phyloP scores from a whole-genome alignment of 176 grass and related monocot genomes.

The Paspalum vaginatum region DNA sequence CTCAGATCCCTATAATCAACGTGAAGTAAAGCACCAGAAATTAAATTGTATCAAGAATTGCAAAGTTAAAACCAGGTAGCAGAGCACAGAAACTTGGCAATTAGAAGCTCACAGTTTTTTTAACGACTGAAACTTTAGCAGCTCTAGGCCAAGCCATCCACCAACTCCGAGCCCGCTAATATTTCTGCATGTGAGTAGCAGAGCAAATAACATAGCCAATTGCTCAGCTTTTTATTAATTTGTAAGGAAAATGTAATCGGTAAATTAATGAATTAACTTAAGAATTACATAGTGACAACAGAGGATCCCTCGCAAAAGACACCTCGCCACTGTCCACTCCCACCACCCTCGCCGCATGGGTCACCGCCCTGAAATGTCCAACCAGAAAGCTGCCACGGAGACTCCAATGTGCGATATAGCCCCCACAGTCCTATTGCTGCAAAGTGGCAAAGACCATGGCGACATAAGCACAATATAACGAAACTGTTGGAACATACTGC shows the following conservation, averaged over 20 bases:
- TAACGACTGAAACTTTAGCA: slow-evolving; percentile 71
- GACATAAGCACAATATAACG: slow-evolving; percentile 5
- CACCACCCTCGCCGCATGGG: slow-evolving; percentile 43
- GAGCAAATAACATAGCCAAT: slow-evolving; percentile 12
- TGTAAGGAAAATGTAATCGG: slow-evolving; percentile 23
- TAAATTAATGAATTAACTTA: slow-evolving; percentile 18
- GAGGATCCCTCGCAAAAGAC: slow-evolving; percentile 66
- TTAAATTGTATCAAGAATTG: slow-evolving; percentile 26
- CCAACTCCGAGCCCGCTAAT: slow-evolving; percentile 73
- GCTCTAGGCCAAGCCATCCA: slow-evolving; percentile 57
- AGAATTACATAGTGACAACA: slow-evolving; percentile 68
- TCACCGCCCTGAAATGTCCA: slow-evolving; percentile 57
- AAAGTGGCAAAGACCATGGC: slow-evolving; percentile 1
- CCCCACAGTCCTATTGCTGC: slow-evolving; percentile 49
- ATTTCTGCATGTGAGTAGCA: slow-evolving; percentile 61
- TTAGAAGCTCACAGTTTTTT: slow-evolving; percentile 63
- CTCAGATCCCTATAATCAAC: slow-evolving; percentile 67
- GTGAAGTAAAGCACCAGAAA: slow-evolving; percentile 36
- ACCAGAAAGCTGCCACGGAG: slow-evolving; percentile 52
- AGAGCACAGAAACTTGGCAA: slow-evolving; percentile 24
- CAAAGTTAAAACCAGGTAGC: slow-evolving; percentile 14
- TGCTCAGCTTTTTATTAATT: slow-evolving; percentile 12
- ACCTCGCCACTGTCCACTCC: slow-evolving; percentile 44
- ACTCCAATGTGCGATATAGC: slow-evolving; percentile 49
- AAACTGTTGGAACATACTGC: background rate